Base-by-base conservation (phyloP, 352 stramenopile species). In the Pythium sp. region DNA sequence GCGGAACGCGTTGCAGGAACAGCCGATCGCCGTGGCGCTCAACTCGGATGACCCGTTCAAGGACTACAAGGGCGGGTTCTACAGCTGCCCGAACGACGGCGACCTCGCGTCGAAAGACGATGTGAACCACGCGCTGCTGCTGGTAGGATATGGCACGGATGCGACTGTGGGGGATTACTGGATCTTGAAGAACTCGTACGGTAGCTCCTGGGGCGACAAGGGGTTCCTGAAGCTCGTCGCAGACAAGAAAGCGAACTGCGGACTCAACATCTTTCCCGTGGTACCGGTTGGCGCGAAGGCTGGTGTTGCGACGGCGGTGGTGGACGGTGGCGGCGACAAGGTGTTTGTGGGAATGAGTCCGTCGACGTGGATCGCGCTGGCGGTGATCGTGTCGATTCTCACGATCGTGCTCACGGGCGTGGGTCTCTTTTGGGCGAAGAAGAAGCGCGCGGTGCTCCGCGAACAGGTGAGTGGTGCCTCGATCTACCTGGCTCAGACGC, bases 121-220 rank as follows among this genome's bases (percentile, higher is more conserved):
- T 34, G 77, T 94, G 59, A 91, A 94, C 66, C 84, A 94, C 64
- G 86, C 86, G 11, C 68, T 94, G 30, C 12, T 94, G 51, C 80
- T 94, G 20, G 86, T 94, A 1, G 86, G 86, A 32, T 94, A 94
- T 64, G 86, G 80, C 64, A 90, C 76, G 14, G 82, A 91, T 43
- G 51, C 70, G 3, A 75, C 69, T 1, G 70, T 72, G 1, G 84
- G 86, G 2, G 84, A 92, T 68, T 93, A 92, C 68, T 93, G 86
- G 86, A 91, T 93, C 41, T 58, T 93, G 18, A 93, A 93, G 62
- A 93, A 93, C 66, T 93, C 86, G 46, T 93, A 93, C 71, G 83
- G 82, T 20, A 81, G 73, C 55, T 81, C 73, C 9, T 93, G 86
- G 86, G 86, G 86, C 26, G 75, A 79, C 15, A 82, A 68, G 11